Evolutionary conservation across 352 stramenopile genomes (phyloP).

Genomic region (Phytopythium boreale): DNA sequence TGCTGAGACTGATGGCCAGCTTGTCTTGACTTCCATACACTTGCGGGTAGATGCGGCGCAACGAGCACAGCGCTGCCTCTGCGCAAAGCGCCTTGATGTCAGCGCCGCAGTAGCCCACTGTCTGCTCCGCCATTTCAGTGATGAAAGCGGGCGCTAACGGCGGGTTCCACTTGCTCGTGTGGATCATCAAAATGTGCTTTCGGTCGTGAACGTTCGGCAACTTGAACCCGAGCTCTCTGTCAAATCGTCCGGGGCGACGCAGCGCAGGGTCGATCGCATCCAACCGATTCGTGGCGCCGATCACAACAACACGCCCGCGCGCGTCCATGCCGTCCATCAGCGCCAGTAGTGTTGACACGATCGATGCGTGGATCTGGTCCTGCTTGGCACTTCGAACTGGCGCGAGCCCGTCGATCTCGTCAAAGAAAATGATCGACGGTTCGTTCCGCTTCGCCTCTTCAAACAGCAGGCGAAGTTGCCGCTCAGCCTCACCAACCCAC

Average conservation of each 20-base stretch:
- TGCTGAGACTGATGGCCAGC: conserved; percentile 66
- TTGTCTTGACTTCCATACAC: conserved; percentile 84
- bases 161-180: conserved; percentile 87
- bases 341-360: conserved; percentile 91
- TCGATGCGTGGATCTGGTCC: conserved; percentile 92
- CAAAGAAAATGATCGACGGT: conserved; percentile 95
- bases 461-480: conserved; percentile 89
- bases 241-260: conserved; percentile 91
- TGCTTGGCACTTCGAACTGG: conserved; percentile 91
- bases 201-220: conserved; percentile 82
- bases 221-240: conserved; percentile 90
- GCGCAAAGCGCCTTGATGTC: conserved; percentile 91
- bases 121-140: conserved; percentile 77
- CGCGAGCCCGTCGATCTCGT: conserved; percentile 92
- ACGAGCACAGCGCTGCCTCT: conserved; percentile 86
- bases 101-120: conserved; percentile 88
- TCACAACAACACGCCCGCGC: conserved; percentile 93
- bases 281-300: conserved; percentile 97
- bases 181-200: conserved; percentile 86
- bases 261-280: conserved; percentile 95
- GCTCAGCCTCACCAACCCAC: conserved; percentile 92
- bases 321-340: conserved; percentile 91
- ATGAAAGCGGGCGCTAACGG: conserved; percentile 52
- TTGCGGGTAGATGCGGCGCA: conserved; percentile 84
- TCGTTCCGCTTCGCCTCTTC: conserved; percentile 88